Evolutionary conservation across 192 early-diverging fungal genomes (phyloP), one percentile per base, ranked within the genome.

Genomic region (Coemansia sp.): DNA sequence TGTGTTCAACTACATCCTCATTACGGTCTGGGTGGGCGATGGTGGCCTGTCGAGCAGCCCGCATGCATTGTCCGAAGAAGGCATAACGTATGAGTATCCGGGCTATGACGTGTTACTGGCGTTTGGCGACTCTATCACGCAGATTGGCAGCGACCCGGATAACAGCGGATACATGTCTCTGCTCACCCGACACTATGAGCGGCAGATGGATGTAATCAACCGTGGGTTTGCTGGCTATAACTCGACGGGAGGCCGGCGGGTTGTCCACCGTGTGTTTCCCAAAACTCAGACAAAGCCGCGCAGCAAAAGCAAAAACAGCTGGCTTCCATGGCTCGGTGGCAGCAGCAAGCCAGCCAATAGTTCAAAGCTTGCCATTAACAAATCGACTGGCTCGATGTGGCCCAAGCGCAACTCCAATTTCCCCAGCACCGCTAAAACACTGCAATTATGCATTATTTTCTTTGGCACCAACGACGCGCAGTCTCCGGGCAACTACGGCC

Each of bases 201-300:
- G 89, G 27, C 86, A 83, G 58, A 54, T 88, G 21, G 91, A 92
- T 44, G 73, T 94, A 3, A 58, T 92, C 28, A 90, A 90, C 54
- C 81, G 91, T 6, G 92, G 92, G 2, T 90, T 84, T 62, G 83
- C 87, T 25, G 91, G 89, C 14, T 91, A 87, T 70, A 94, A 86
- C 54, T 86, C 88, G 6, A 82, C 80, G 30, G 77, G 82, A 62
- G 83, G 77, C 3, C 71, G 84, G 38, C 66, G 72, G 8, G 46
- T 93, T 18, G 74, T 88, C 4, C 65, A 64, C 5, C 77, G 79
- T 27, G 63, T 90, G 21, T 69, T 92, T 1, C 83, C 80, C 10
- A 75, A 64, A 43, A 56, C 55, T 7, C 22, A 14, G 25, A 4
- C 11, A 30, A 50, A 12, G 10, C 8, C 28, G 1, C n/a, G 12